Conservation (phyloP, 164 flowering plant genomes). For the Warburgia ugandensis region DNA sequence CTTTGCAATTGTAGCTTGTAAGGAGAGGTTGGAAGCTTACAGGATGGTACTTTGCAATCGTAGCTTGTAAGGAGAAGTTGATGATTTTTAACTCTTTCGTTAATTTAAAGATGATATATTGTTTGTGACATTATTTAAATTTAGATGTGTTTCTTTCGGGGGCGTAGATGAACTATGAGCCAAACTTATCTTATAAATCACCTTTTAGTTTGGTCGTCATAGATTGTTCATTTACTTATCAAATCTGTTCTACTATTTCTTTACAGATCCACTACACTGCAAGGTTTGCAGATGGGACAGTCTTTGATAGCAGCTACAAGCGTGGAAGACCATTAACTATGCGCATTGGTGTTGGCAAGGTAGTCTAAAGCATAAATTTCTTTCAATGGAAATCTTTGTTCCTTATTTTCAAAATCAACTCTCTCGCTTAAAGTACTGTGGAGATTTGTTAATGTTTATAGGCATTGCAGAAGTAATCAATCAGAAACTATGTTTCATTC, state of each 20-base stretch:
- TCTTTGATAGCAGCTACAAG: slow-evolving; percentile 87
- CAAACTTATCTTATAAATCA: too few relatives aligned
- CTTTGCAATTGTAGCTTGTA: too few relatives aligned
- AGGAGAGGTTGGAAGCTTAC: too few relatives aligned
- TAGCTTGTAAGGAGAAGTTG: too few relatives aligned
- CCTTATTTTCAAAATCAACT: not conserved
- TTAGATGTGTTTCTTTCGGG: too few relatives aligned
- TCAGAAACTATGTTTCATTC: not conserved
- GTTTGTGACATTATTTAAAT: too few relatives aligned
- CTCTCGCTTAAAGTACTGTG: too few relatives aligned
- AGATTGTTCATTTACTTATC: not conserved
- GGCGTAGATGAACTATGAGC: too few relatives aligned
- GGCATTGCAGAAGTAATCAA: not conserved
- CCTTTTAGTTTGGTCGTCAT: not conserved
- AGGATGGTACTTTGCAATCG: too few relatives aligned
- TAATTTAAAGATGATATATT: too few relatives aligned
- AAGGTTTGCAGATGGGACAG: slow-evolving; percentile 79
- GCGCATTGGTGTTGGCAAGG: slow-evolving; percentile 96
- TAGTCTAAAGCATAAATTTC: slow-evolving; percentile 5
- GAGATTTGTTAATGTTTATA: not conserved
- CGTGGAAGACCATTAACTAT: slow-evolving; percentile 76
- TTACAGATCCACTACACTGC: slow-evolving; percentile 87
- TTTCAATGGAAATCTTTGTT: not conserved
- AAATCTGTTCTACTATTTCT: not conserved
- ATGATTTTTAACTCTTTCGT: too few relatives aligned